A percentile compares a stretch with the other conserved stretches of the same genome.
phyloP scores from a whole-genome alignment of 768 basidiomycete genomes.

The Tylopilus cervinicoccineus region DNA sequence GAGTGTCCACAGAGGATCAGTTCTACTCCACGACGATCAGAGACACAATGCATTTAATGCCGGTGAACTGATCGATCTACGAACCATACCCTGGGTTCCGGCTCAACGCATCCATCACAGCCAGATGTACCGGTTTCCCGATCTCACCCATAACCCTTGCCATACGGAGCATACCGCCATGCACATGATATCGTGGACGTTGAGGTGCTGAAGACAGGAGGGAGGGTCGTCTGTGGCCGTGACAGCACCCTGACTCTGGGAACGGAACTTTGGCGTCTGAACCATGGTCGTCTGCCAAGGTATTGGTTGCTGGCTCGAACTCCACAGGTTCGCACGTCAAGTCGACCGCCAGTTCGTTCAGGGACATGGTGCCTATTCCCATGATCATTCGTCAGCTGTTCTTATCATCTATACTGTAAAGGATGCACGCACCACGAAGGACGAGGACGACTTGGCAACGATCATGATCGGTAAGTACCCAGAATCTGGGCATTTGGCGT shows the following conservation, averaged over 20 bases:
- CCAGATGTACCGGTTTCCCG: constrained; percentile 73
- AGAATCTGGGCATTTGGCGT: constrained; percentile 76
- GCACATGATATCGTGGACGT: constrained; percentile 54
- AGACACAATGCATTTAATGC: background rate
- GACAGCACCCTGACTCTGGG: constrained; percentile 28
- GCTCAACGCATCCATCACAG: constrained; percentile 65
- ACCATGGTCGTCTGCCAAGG: constrained; percentile 23
- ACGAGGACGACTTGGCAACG: constrained; percentile 74
- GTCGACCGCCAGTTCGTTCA: constrained; percentile 85
- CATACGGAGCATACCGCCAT: constrained; percentile 79
- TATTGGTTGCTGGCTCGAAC: constrained; percentile 52
- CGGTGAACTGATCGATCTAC: constrained; percentile 22
- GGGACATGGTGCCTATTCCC: constrained; percentile 68
- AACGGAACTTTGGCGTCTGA: constrained; percentile 34
- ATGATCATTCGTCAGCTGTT: constrained; percentile 2
- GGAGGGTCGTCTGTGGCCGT: constrained; percentile 24
- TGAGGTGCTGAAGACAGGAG: constrained; percentile 16
- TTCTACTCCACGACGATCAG: constrained; percentile 35
- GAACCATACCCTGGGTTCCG: constrained; percentile 70
- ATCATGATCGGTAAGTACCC: constrained; percentile 80
- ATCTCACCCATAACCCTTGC: constrained; percentile 73
- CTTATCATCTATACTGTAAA: background rate
- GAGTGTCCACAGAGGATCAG: constrained; percentile 80
- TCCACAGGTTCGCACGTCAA: constrained; percentile 74
- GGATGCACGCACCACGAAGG: constrained; percentile 46